Evolutionary conservation across 169 alveolate species (phyloP).

Genomic region (Plasmodium reichenowi): DNA sequence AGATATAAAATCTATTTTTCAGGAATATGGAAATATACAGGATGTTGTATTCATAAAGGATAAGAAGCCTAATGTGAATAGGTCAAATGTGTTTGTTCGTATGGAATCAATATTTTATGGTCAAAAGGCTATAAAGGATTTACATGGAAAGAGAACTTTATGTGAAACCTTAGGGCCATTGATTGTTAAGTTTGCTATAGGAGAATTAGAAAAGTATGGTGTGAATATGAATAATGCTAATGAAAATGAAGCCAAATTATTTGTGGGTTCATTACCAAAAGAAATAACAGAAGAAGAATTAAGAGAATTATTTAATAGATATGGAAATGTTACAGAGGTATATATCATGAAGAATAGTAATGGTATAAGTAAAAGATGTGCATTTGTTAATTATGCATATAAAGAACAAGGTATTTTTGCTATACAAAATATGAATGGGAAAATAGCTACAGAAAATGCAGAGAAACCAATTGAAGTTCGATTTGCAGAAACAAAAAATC

Average conservation of each 20-base stretch:
- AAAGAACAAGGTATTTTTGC: constrained; percentile 93
- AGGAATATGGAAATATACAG: constrained; percentile 89
- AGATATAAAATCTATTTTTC: constrained; percentile 86
- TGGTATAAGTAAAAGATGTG: constrained; percentile 91
- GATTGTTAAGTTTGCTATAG: constrained; percentile 90
- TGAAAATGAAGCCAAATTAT: constrained; percentile 90
- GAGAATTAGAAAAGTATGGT: constrained; percentile 91
- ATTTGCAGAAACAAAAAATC: constrained; percentile 88
- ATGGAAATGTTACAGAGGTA: constrained; percentile 91
- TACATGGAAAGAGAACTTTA: constrained; percentile 83
- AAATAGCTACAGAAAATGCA: constrained; percentile 86
- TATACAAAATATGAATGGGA: constrained; percentile 86
- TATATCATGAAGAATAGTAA: constrained; percentile 89
- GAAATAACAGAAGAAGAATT: constrained; percentile 87
- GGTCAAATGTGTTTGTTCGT: constrained; percentile 86
- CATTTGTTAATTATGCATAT: constrained; percentile 89
- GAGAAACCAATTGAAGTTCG: constrained; percentile 91
- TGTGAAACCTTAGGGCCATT: constrained; percentile 90
- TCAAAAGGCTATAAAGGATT: constrained; percentile 90
- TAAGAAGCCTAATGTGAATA: constrained; percentile 87
- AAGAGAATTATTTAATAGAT: constrained; percentile 84
- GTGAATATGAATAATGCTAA: constrained; percentile 83
- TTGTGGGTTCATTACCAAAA: constrained; percentile 92
- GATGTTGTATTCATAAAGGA: constrained; percentile 90
- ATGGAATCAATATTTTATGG: constrained; percentile 92